A percentile compares a stretch with the other conserved stretches of the same genome.
Conservation (phyloP, 2,329 filamentous ascomycete species). For the Alternaria sp. region DNA sequence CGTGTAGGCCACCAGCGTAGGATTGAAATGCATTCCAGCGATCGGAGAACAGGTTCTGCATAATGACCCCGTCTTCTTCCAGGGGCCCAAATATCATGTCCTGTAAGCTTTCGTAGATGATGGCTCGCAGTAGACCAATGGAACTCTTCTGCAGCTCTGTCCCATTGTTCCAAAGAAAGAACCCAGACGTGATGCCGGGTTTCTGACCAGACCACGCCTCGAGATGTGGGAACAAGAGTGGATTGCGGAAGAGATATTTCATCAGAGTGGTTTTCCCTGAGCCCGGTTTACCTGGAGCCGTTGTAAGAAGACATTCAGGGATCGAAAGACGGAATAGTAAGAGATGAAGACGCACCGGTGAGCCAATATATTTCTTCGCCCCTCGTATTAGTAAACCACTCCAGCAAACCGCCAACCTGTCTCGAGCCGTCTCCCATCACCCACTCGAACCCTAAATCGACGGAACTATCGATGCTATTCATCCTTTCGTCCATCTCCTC, state of each 20-base stretch:
- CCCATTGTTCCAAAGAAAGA: slow-evolving; percentile 55
- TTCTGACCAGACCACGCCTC: slow-evolving; percentile 38
- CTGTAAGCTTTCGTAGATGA: slow-evolving; percentile 40
- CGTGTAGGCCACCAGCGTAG: slow-evolving; percentile 35
- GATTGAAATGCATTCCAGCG: slow-evolving; percentile 39
- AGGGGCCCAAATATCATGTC: slow-evolving; percentile 42
- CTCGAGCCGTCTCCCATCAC: slow-evolving; percentile 24
- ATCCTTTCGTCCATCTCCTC: slow-evolving; percentile 32
- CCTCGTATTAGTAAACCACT: slow-evolving; percentile 35
- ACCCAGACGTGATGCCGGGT: slow-evolving; percentile 46
- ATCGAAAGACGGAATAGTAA: not conserved
- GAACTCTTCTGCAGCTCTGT: slow-evolving; percentile 37
- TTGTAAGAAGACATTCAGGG: not conserved
- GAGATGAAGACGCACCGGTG: slow-evolving; percentile 24
- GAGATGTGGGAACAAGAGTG: slow-evolving; percentile 29
- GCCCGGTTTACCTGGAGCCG: slow-evolving; percentile 46
- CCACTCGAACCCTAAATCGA: slow-evolving; percentile 32
- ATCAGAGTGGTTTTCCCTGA: slow-evolving; percentile 58
- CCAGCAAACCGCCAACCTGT: slow-evolving; percentile 26
- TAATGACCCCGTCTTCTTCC: slow-evolving; percentile 30
- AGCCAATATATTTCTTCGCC: slow-evolving; percentile 42
- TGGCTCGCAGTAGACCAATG: slow-evolving; percentile 30
- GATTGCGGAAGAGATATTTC: slow-evolving; percentile 44
- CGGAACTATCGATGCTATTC: slow-evolving; percentile 27
- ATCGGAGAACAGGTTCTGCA: slow-evolving; percentile 35